Evolutionary conservation across 805 yeast genomes (phyloP).

Genomic region (Schwanniomyces vanrijiae): DNA sequence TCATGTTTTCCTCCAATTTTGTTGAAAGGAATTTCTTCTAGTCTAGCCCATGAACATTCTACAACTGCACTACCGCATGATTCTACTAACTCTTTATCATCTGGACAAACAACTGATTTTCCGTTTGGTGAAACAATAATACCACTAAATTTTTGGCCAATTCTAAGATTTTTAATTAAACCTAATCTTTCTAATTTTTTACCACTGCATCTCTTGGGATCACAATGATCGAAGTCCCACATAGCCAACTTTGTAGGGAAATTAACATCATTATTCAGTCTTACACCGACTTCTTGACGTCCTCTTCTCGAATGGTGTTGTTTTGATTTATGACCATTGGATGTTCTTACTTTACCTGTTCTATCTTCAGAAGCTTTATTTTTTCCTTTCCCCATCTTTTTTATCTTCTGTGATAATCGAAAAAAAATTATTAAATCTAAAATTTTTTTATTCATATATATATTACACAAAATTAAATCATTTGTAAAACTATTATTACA

Average conservation of each 20-base stretch:
- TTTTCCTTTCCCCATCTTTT: slow-evolving; percentile 54
- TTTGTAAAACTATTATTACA: background rate
- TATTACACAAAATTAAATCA: slow-evolving; percentile 1
- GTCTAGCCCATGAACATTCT: slow-evolving; percentile 97
- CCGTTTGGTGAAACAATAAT: slow-evolving; percentile 93
- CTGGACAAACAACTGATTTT: slow-evolving; percentile 83
- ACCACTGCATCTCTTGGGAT: slow-evolving; percentile 96
- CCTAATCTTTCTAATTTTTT: slow-evolving; percentile 91
- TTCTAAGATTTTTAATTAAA: slow-evolving; percentile 68
- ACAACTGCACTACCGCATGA: slow-evolving; percentile 92
- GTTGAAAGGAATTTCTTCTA: slow-evolving; percentile 94
- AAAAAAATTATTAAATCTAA: background rate
- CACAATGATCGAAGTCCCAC: slow-evolving; percentile 99
- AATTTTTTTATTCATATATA: background rate
- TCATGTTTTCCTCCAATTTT: slow-evolving; percentile 91
- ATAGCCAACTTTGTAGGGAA: slow-evolving; percentile 89
- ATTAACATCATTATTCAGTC: slow-evolving; percentile 20
- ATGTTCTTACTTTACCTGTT: slow-evolving; percentile 35
- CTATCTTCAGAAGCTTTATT: slow-evolving; percentile 49
- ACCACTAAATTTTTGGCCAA: slow-evolving; percentile 95
- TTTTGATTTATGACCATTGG: slow-evolving; percentile 59
- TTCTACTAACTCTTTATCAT: slow-evolving; percentile 77
- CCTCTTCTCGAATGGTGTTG: slow-evolving; percentile 47
- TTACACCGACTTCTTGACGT: slow-evolving; percentile 30
- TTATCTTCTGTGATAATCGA: background rate